Conservation (phyloP, 2,329 filamentous ascomycete genomes). For the Fusarium incarnatum region DNA sequence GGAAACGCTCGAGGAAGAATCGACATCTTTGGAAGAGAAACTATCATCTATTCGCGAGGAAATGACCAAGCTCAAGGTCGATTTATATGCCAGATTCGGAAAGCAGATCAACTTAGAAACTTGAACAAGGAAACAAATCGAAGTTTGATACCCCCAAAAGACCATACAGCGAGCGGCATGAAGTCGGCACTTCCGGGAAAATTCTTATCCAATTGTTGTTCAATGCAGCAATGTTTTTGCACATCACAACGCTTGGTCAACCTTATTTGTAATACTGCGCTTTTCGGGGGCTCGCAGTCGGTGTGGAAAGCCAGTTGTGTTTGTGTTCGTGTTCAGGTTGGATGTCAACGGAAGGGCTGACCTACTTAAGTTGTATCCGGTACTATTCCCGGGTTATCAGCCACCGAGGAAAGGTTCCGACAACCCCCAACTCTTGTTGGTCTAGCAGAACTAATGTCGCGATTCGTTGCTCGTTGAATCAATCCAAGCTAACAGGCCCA, state of each 20-base stretch:
- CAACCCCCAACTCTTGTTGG: constrained; percentile 21
- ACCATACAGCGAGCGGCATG: constrained; percentile 10
- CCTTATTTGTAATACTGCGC: constrained; percentile 35
- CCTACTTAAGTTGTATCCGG: constrained; percentile 14
- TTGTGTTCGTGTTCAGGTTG: constrained; percentile 15
- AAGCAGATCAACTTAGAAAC: constrained; percentile 97
- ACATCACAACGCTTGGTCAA: constrained; percentile 22
- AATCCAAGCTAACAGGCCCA: constrained; percentile 24
- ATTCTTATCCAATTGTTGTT: constrained; percentile 34
- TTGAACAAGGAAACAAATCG: constrained; percentile 56
- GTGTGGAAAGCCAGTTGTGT: constrained; percentile 23
- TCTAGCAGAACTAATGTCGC: constrained; percentile 15
- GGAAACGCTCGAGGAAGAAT: constrained; percentile 80
- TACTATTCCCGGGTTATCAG: constrained; percentile 26
- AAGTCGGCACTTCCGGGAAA: constrained; percentile 29
- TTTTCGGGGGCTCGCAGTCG: constrained; percentile 28
- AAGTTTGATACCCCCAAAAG: constrained; percentile 34
- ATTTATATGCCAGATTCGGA: constrained; percentile 93
- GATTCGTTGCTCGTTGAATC: constrained; percentile 27
- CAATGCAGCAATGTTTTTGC: constrained; percentile 27
- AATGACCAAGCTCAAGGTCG: constrained; percentile 90
- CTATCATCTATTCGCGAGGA: constrained; percentile 81
- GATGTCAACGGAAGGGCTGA: constrained; percentile 19
- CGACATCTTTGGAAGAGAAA: constrained; percentile 80
- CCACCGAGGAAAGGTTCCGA: constrained; percentile 12